Evolutionary conservation across 768 basidiomycete species (phyloP).

Genomic region (Peribolospora baueri): DNA sequence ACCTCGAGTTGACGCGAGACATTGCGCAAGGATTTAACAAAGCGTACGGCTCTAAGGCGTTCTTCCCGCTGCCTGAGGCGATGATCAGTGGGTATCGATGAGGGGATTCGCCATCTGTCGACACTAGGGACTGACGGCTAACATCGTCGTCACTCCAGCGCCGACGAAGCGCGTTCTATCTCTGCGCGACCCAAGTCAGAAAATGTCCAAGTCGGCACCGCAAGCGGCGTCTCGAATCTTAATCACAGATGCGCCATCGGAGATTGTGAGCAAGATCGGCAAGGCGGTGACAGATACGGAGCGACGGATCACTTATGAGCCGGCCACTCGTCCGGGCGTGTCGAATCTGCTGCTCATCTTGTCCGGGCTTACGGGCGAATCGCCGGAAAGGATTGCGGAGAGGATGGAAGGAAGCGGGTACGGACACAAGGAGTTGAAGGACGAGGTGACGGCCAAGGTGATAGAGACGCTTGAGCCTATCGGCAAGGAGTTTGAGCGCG

Average conservation of each 20-base stretch:
- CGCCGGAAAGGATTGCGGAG: slow-evolving; percentile 16
- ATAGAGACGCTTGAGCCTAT: slow-evolving; percentile 41
- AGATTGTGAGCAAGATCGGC: slow-evolving; percentile 47
- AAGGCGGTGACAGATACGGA: slow-evolving; percentile 66
- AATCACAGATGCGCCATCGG: slow-evolving; percentile 42
- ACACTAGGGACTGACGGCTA: background rate
- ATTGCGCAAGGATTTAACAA: slow-evolving; percentile 63
- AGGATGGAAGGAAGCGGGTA: slow-evolving; percentile 22
- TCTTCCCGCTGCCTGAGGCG: slow-evolving; percentile 50
- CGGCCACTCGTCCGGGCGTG: slow-evolving; percentile 49
- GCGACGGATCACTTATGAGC: slow-evolving; percentile 53
- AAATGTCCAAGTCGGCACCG: slow-evolving; percentile 88
- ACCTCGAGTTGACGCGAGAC: slow-evolving; percentile 67
- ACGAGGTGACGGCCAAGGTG: slow-evolving; percentile 46
- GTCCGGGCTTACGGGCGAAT: slow-evolving; percentile 38
- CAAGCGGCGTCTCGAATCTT: slow-evolving; percentile 58
- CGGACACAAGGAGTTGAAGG: slow-evolving; percentile 46
- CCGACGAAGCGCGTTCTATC: slow-evolving; percentile 61
- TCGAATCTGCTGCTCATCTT: slow-evolving; percentile 61
- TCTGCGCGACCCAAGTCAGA: slow-evolving; percentile 54
- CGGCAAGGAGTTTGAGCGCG: slow-evolving; percentile 39
- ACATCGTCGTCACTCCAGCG: slow-evolving; percentile 25
- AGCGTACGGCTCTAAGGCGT: slow-evolving; percentile 22
- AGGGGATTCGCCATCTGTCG: background rate
- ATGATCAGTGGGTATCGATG: slow-evolving; percentile 38